Evolutionary conservation across 345 rosid species (phyloP).

Genomic region (Euclidium syriacum): DNA sequence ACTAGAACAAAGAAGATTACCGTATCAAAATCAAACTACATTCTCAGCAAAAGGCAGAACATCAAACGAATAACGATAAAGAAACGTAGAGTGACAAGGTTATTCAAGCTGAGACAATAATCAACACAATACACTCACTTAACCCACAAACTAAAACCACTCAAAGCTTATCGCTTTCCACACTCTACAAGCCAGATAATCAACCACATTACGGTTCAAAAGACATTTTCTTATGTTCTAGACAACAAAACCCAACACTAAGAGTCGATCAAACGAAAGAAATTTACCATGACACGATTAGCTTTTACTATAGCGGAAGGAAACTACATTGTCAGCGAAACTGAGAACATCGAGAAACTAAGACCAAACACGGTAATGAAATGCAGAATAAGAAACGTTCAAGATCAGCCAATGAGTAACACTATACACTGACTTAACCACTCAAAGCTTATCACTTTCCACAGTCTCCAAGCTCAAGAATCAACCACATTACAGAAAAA

Average conservation of each 20-base stretch:
- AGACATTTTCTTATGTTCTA: not conserved
- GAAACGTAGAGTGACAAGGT: not conserved
- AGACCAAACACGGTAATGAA: not conserved
- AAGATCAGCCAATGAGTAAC: not conserved
- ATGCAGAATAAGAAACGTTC: not conserved
- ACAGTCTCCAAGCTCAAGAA: not conserved
- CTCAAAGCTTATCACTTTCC: not conserved
- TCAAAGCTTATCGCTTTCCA: not conserved
- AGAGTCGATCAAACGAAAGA: not conserved
- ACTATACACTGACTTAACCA: not conserved
- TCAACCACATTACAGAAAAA: slow-evolving; percentile 8
- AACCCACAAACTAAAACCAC: too few species aligned
- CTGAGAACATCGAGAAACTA: too few species aligned
- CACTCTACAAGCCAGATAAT: not conserved
- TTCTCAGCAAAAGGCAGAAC: not conserved
- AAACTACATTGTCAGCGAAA: not conserved
- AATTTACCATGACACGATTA: slow-evolving; percentile 74
- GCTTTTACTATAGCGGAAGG: too few species aligned
- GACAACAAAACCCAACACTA: not conserved
- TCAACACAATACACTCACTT: not conserved
- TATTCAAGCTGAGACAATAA: not conserved
- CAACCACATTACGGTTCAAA: slow-evolving; percentile 5
- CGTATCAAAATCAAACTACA: not conserved
- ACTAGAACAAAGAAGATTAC: too few species aligned
- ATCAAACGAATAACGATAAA: not conserved